Percentiles rank a stretch among this genome's conserved stretches.
Conservation (phyloP, 1,284 basidiomycete genomes). For the Rhodotorula sp. region DNA sequence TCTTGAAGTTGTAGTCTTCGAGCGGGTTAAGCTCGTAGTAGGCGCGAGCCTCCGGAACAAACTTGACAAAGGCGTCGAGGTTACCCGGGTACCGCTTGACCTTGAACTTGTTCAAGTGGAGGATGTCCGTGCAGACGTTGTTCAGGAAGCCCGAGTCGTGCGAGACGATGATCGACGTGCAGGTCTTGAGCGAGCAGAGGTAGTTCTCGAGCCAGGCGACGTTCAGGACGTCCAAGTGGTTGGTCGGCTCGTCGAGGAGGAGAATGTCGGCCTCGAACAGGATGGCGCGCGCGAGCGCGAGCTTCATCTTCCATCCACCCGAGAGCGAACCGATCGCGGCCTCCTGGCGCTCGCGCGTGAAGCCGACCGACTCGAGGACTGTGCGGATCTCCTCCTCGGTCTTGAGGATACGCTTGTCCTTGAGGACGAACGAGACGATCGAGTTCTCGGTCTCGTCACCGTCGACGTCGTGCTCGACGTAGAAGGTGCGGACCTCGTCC, state of each 20-base stretch:
- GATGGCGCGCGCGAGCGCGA: slow-evolving; percentile 96
- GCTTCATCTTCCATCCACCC: slow-evolving; percentile 99
- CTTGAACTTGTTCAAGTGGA: slow-evolving; percentile 99
- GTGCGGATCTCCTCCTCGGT: slow-evolving; percentile 68
- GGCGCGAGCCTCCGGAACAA: slow-evolving; percentile 94
- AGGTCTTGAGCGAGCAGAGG: slow-evolving; percentile 79
- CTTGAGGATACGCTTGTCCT: slow-evolving; percentile 79
- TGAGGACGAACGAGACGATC: slow-evolving; percentile 81
- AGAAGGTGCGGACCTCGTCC: slow-evolving; percentile 94
- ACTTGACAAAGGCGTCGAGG: slow-evolving; percentile 91
- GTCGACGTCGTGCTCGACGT: slow-evolving; percentile 96
- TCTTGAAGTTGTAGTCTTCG: slow-evolving; percentile 95
- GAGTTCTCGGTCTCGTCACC: slow-evolving; percentile 89
- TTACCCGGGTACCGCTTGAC: slow-evolving; percentile 96
- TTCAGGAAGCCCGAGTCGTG: slow-evolving; percentile 98
- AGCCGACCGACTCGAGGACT: slow-evolving; percentile 86
- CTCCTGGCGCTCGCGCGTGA: slow-evolving; percentile 79
- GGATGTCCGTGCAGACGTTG: slow-evolving; percentile 97
- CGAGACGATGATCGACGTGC: slow-evolving; percentile 68
- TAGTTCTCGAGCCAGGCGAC: slow-evolving; percentile 96
- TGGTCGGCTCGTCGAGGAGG: slow-evolving; percentile 94
- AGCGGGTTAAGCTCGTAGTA: slow-evolving; percentile 88
- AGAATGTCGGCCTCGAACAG: slow-evolving; percentile 98
- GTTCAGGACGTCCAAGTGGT: slow-evolving; percentile 97
- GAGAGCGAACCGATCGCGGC: slow-evolving; percentile 87